These are phyloP conservation scores for Pseudoneurospora amorphoporcata DNA, from an alignment of 495 filamentous ascomycete species.

Conservation along the genomic window DNA sequence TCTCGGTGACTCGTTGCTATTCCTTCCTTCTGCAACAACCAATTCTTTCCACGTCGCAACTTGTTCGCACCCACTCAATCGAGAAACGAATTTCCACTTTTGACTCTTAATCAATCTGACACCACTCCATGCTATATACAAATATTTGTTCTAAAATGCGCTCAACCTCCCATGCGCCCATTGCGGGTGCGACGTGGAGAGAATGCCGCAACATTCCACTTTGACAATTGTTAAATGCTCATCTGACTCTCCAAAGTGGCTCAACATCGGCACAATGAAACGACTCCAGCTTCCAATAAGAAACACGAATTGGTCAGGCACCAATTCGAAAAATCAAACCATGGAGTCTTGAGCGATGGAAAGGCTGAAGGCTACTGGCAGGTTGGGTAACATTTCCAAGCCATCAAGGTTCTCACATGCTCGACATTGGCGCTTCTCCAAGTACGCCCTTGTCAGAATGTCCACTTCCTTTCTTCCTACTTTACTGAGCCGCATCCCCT, in stretches of 20 bases:
- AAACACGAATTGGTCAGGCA: neutral
- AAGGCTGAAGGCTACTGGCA: neutral
- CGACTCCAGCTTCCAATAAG: neutral
- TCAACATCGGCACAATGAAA: neutral
- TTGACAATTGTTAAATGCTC: neutral
- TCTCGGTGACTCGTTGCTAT: neutral
- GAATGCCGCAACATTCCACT: neutral
- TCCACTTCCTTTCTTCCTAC: neutral
- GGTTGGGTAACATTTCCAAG: neutral
- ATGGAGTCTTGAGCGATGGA: neutral
- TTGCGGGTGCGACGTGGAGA: neutral
- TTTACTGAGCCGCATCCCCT: neutral
- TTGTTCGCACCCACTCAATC: neutral
- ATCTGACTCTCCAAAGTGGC: neutral
- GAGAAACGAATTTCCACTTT: neutral
- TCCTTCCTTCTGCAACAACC: neutral
- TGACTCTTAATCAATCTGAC: neutral
- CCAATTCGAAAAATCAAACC: neutral
- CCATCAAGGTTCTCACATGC: neutral
- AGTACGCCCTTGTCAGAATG: neutral
- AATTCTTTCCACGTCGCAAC: neutral
- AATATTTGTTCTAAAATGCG: neutral
- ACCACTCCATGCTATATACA: neutral
- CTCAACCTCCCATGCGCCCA: neutral
- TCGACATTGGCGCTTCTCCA: neutral